These are phyloP conservation scores for Fusarium tanahbumbuense DNA, from an alignment of 2,329 filamentous ascomycete genomes.

Conservation along the genomic window DNA sequence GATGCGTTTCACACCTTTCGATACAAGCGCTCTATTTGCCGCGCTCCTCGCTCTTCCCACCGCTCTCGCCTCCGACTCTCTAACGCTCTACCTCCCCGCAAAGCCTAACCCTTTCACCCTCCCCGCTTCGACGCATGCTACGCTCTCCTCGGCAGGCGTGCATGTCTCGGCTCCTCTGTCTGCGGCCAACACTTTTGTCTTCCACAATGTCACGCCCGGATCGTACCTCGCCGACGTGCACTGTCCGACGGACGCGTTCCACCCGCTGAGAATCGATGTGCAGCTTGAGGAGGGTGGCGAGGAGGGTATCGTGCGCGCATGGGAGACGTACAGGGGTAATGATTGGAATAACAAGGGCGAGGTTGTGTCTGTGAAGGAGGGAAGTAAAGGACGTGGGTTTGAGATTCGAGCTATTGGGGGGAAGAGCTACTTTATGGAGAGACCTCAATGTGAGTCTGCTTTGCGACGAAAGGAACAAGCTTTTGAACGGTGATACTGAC, in stretches of 20 bases:
- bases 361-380: slow-evolving; percentile 58
- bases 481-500: slow-evolving; percentile 7
- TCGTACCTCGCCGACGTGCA: slow-evolving; percentile 88
- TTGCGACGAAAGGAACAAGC: too few relatives aligned
- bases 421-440: slow-evolving; percentile 82
- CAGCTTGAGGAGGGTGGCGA: slow-evolving; percentile 30
- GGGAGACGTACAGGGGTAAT: slow-evolving; percentile 89
- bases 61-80: slow-evolving; percentile 47
- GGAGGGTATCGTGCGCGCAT: slow-evolving; percentile 67
- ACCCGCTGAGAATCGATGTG: slow-evolving; percentile 84
- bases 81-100: slow-evolving; percentile 61
- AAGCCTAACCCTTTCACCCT: slow-evolving; percentile 65
- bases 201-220: slow-evolving; percentile 75
- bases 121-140: slow-evolving; percentile 75
- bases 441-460: slow-evolving; percentile 75
- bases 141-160: slow-evolving; percentile 58
- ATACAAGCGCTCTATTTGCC: slow-evolving; percentile 50
- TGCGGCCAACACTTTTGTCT: slow-evolving; percentile 77
- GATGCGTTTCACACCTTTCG: slow-evolving; percentile 53
- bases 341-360: slow-evolving; percentile 90
- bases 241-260: slow-evolving; percentile 78
- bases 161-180: slow-evolving; percentile 71
- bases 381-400: slow-evolving; percentile 58
- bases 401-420: slow-evolving; percentile 70
- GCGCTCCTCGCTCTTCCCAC: slow-evolving; percentile 52